Evolutionary conservation across 2,329 filamentous ascomycete species (phyloP), one percentile per base, ranked within the genome.

Genomic region (Exophiala lecanii-corni): DNA sequence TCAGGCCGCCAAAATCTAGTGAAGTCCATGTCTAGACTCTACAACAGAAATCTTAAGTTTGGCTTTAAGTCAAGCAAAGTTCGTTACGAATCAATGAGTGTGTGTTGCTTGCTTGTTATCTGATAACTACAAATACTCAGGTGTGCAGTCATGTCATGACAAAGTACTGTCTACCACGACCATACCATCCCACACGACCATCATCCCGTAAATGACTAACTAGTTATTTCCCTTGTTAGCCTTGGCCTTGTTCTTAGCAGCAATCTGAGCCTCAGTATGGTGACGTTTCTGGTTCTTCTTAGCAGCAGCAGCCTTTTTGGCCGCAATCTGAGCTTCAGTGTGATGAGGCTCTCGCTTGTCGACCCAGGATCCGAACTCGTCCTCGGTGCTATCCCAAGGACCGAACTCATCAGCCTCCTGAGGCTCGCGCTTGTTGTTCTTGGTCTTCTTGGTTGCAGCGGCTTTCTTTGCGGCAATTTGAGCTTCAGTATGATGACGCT

Each of bases 211-310:
- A n/a, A n/a, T n/a, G n/a, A n/a, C n/a, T n/a, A n/a, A n/a, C n/a
- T n/a, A n/a, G n/a, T 34, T 34, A 7, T 18, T 36, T 13, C 19
- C 19, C 33, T 36, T 36, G 7, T 18, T 18, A 36, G 16, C 33
- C 15, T 19, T 20, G 5, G 44, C 43, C 13, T 23, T 30, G 26
- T 47, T 21, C 20, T 47, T 47, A 4, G 44, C 44, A n/a, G 44
- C 44, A 18, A 47, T 47, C 21, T 47, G 44, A 18, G 33, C 34
- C 19, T 47, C 44, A 3, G 44, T 47, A 30, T 47, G 44, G n/a
- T 43, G 44, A 35, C 33, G 36, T 10, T 36, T 16, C 35, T 41
- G 36, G 34, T 41, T 23, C 12, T 35, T 41, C 13, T 36, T 41
- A 18, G 18, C 23, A 25, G 13, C 23, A 15, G 36, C 37, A 9